phyloP scores from a whole-genome alignment of 805 yeast genomes.

The Jamesozyma gamospora region DNA sequence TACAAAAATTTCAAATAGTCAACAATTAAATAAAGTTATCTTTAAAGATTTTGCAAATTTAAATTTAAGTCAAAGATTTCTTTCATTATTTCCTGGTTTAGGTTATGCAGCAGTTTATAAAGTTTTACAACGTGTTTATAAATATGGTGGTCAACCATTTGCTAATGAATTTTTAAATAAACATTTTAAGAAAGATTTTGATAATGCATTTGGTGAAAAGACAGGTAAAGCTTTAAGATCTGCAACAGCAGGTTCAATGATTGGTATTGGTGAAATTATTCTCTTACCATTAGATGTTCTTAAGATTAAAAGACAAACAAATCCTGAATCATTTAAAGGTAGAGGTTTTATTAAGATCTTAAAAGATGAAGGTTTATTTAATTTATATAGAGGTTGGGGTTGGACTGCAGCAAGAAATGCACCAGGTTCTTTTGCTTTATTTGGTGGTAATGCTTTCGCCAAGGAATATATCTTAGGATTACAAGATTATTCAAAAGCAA shows the following conservation, averaged over 20 bases:
- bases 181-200: constrained; percentile 63
- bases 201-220: constrained; percentile 74
- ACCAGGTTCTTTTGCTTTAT: constrained; percentile 95
- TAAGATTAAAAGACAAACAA: constrained; percentile 97
- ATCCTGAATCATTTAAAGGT: constrained; percentile 99
- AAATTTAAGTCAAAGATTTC: constrained; percentile 56
- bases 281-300: constrained; percentile 90
- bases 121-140: constrained; percentile 92
- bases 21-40: constrained; percentile 75
- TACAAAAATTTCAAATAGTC: constrained; percentile 49
- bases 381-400: constrained; percentile 96
- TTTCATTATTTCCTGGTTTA: constrained; percentile 91
- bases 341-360: constrained; percentile 87
- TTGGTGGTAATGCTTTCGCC: constrained; percentile 98
- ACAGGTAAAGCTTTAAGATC: constrained; percentile 95
- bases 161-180: constrained; percentile 84
- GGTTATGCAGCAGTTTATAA: constrained; percentile 98
- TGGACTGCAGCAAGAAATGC: constrained; percentile 99
- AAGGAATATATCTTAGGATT: constrained; percentile 89
- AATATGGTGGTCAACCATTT: constrained; percentile 98
- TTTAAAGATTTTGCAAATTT: constrained; percentile 74
- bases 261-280: constrained; percentile 97
- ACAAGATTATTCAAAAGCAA: constrained; percentile 77
- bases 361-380: constrained; percentile 76
- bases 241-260: constrained; percentile 94